A percentile compares a stretch with the other conserved stretches of the same genome.
Conservation (phyloP, 768 basidiomycete species). For the Boletus sp. region DNA sequence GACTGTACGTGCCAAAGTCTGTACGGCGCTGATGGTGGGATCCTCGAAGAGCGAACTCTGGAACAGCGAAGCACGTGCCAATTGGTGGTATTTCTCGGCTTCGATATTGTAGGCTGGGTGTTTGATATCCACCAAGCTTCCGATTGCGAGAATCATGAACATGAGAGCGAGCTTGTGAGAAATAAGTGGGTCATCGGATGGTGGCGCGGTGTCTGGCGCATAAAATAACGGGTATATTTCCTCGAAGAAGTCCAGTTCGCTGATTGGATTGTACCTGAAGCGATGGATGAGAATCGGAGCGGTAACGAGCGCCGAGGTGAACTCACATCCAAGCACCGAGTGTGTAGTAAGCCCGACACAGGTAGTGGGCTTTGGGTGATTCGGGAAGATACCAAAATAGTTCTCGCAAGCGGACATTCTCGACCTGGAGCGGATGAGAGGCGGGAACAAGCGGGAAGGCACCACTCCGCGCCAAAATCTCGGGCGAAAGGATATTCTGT, state of each 20-base stretch:
- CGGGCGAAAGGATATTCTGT: conserved; percentile 54
- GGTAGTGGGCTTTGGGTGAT: conserved; percentile 53
- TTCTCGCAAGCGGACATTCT: conserved; percentile 49
- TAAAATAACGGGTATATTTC: conserved; percentile 62
- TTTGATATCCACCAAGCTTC: conserved; percentile 55
- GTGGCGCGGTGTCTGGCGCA: conserved; percentile 39
- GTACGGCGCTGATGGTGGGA: conserved; percentile 64
- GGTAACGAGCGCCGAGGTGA: conserved; percentile 2
- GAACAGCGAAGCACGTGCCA: conserved; percentile 64
- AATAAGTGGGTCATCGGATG: conserved; percentile 48
- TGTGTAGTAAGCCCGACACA: conserved; percentile 58
- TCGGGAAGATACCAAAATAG: conserved; percentile 72
- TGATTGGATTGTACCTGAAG: conserved; percentile 65
- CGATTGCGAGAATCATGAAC: conserved; percentile 67
- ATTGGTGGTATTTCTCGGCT: conserved; percentile 67
- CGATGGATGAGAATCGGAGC: conserved; percentile 4
- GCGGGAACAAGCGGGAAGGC: conserved; percentile 58
- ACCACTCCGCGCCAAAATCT: conserved; percentile 61
- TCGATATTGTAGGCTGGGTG: conserved; percentile 59
- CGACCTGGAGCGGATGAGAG: conserved; percentile 36
- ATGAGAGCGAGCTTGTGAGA: conserved; percentile 62
- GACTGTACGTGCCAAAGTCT: conserved; percentile 51
- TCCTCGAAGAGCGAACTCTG: conserved; percentile 63
- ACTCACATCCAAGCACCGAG: conserved; percentile 72
- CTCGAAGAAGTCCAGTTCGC: conserved; percentile 53